These are phyloP conservation scores for Quercus variabilis DNA, from an alignment of 306 rosid genomes.

Conservation along the genomic window DNA sequence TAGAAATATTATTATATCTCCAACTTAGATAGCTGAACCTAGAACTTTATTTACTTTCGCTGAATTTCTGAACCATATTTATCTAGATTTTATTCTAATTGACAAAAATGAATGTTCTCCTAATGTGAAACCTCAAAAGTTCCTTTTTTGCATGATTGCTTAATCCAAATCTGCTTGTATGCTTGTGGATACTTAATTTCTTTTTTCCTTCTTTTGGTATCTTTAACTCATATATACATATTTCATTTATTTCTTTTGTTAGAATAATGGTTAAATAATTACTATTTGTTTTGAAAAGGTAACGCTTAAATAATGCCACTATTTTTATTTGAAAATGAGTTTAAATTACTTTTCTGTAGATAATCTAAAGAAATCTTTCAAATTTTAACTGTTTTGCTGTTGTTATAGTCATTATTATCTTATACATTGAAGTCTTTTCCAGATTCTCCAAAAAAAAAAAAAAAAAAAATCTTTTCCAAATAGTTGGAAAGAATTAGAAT, in stretches of 20 bases:
- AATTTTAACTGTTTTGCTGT: too few species aligned
- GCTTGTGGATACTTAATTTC: too few species aligned
- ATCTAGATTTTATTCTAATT: background rate
- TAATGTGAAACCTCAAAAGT: background rate
- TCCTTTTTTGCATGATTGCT: background rate
- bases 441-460: too few species aligned
- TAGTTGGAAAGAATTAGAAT: too few species aligned
- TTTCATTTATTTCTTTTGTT: background rate
- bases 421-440: too few species aligned
- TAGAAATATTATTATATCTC: background rate
- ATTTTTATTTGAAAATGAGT: too few species aligned
- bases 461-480: too few species aligned
- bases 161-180: background rate
- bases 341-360: too few species aligned
- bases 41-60: background rate
- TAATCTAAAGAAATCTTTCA: too few species aligned
- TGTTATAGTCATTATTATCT: too few species aligned
- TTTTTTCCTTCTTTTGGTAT: background rate
- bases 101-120: background rate
- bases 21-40: background rate
- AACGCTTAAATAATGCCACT: background rate
- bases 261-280: too few species aligned
- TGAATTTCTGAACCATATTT: background rate
- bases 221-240: background rate
- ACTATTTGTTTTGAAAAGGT: too few species aligned